A percentile compares a stretch with the other conserved stretches of the same genome.
phyloP scores from a whole-genome alignment of 2,329 filamentous ascomycete genomes.

The Pseudocercospora crystallina region DNA sequence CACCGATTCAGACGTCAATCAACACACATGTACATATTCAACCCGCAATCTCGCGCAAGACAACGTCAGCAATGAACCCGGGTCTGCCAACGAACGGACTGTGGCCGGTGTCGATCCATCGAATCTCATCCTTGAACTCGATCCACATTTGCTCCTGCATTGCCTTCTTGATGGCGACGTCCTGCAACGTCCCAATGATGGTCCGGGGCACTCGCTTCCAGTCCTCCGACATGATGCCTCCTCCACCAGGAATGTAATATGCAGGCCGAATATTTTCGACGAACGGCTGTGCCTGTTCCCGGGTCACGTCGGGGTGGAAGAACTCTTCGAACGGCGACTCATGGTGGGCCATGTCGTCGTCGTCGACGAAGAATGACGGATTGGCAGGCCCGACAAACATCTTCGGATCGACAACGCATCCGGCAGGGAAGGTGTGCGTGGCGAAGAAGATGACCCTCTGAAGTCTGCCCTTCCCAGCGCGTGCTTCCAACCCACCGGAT shows the following conservation, averaged over 20 bases:
- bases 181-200: conserved; percentile 9
- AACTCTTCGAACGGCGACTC: conserved; percentile 7
- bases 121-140: conserved; percentile 5
- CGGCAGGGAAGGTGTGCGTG: conserved; percentile 5
- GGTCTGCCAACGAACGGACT: conserved; percentile 10
- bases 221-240: conserved; percentile 7
- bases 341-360: conserved; percentile 1
- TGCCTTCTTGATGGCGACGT: background rate
- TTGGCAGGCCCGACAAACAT: conserved; percentile 5
- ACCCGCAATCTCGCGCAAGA: background rate
- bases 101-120: conserved; percentile 15
- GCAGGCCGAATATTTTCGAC: conserved; percentile 10
- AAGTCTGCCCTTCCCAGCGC: conserved; percentile 2
- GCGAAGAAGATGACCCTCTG: conserved; percentile 12
- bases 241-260: conserved; percentile 11
- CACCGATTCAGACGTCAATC: too few species aligned
- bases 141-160: conserved; percentile 11
- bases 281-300: conserved; percentile 7
- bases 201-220: conserved; percentile 10
- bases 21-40: too few species aligned
- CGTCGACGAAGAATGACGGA: conserved; percentile 6
- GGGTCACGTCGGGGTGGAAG: conserved; percentile 9
- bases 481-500: conserved; percentile 2
- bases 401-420: conserved; percentile 7
- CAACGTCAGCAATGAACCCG: conserved; percentile 5